These are phyloP conservation scores for Metroxylon sagu DNA, from an alignment of 176 grass and related monocot genomes.

Conservation along the genomic window DNA sequence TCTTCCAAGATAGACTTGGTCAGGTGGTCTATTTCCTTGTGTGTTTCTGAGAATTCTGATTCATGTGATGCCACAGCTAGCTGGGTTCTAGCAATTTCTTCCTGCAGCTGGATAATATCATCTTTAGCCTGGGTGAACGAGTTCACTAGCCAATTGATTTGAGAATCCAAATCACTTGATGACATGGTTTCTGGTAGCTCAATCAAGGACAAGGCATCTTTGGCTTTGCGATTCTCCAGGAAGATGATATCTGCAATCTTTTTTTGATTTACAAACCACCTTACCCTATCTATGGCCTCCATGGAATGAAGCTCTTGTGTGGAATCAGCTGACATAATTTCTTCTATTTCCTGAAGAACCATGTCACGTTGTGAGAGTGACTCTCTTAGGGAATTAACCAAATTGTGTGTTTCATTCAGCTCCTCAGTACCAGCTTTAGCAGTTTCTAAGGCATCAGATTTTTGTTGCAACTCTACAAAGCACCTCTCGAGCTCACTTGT, in stretches of 20 bases:
- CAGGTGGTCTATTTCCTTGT: slow-evolving; percentile 60
- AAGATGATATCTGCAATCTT: slow-evolving; percentile 49
- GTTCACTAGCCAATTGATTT: slow-evolving; percentile 65
- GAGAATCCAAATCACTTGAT: slow-evolving; percentile 50
- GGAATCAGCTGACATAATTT: slow-evolving; percentile 38
- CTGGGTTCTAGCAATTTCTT: slow-evolving; percentile 42
- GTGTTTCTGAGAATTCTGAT: slow-evolving; percentile 53
- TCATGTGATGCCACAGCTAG: slow-evolving; percentile 19
- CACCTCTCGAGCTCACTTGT: slow-evolving; percentile 56
- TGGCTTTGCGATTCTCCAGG: slow-evolving; percentile 57
- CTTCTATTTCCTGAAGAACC: slow-evolving; percentile 57
- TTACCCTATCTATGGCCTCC: slow-evolving; percentile 50
- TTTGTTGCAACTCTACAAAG: slow-evolving; percentile 62
- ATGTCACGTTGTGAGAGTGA: slow-evolving; percentile 58
- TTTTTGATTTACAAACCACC: slow-evolving; percentile 82
- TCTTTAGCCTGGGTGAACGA: slow-evolving; percentile 51
- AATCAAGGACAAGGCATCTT: slow-evolving; percentile 50
- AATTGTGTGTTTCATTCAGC: slow-evolving; percentile 38
- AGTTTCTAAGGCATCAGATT: slow-evolving; percentile 48
- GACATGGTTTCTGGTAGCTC: slow-evolving; percentile 59
- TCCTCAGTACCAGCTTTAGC: slow-evolving; percentile 48
- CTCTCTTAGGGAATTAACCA: slow-evolving; percentile 49
- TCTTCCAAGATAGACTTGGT: slow-evolving; percentile 60
- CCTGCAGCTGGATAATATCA: slow-evolving; percentile 33
- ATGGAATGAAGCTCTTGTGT: slow-evolving; percentile 57